A percentile compares a stretch with the other conserved stretches of the same genome.
phyloP scores from a whole-genome alignment of 2,329 filamentous ascomycete species.

The Leptographium galeiforme region DNA sequence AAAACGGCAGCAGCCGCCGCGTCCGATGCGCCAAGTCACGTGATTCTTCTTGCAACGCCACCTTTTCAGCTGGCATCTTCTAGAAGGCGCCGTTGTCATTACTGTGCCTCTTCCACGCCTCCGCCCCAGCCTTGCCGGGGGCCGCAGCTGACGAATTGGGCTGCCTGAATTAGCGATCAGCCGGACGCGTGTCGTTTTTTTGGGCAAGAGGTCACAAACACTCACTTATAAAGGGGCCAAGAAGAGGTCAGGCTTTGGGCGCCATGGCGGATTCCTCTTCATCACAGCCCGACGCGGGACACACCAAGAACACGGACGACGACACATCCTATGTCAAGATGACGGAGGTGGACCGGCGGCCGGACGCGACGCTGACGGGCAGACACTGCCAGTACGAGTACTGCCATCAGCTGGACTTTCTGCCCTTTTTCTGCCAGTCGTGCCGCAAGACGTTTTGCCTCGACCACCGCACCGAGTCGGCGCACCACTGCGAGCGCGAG shows the following conservation, averaged over 20 bases:
- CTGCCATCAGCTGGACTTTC: conserved; percentile 91
- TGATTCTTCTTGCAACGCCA: neutral
- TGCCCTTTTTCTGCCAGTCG: conserved; percentile 87
- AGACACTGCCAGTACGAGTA: conserved; percentile 82
- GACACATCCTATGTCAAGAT: conserved; percentile 55
- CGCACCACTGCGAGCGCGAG: conserved; percentile 54
- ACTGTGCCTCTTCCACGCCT: neutral
- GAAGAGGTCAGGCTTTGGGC: conserved; percentile 4
- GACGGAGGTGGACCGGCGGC: conserved; percentile 38
- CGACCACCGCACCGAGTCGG: conserved; percentile 77
- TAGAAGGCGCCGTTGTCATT: conserved; percentile 6
- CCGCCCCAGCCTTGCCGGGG: neutral
- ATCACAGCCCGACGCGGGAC: conserved; percentile 8
- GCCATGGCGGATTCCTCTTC: conserved; percentile 34
- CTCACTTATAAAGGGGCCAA: neutral
- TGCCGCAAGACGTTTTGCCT: conserved; percentile 79
- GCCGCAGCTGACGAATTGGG: neutral
- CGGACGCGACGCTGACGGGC: conserved; percentile 61
- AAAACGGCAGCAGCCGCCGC: neutral
- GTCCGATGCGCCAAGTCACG: conserved; percentile 9
- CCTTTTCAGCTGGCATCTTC: conserved; percentile 3
- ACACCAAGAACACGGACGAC: conserved; percentile 16
- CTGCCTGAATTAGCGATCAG: neutral
- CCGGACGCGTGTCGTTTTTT: neutral
- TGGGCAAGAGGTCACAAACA: neutral